Evolutionary conservation across 2,329 filamentous ascomycete genomes (phyloP), one percentile per base, ranked within the genome.

Genomic region (Xylaria arbuscula): DNA sequence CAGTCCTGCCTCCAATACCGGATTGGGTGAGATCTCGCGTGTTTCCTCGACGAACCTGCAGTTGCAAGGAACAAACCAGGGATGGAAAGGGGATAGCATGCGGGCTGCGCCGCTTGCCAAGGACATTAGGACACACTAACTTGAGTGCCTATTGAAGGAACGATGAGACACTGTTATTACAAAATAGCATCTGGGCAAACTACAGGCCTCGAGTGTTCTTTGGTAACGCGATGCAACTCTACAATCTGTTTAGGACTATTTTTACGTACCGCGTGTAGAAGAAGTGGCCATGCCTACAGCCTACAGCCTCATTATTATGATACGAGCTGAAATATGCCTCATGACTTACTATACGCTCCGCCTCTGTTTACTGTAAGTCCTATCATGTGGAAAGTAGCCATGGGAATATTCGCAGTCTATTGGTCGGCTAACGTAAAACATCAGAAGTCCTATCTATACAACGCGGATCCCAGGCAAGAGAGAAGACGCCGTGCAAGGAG

Each of bases 61-160:
- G 17, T 38, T 47, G 50, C 36, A 56, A 62, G 60, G 60, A 53
- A 24, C 7, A 50, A 53, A 24, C 7, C 11, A 32, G n/a, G 10
- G 40, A 11, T 10, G 1, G 24, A 53, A 53, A 32, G 15, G 48
- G 45, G 55, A 59, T 54, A 22, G 10, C 24, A 40, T 36, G 28
- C 40, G 34, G 11, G 51, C 24, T 47, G 45, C 56, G 58, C 64
- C 53, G 53, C 64, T 34, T n/a, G 40, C 51, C 36, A 42, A 56
- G 54, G 36, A 38, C 15, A 24, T 13, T 56, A 42, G 40, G 40
- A 8, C 9, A 54, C 28, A 28, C 15, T 6, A 22, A 13, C 11
- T 24, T 17, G 11, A 19, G 15, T 42, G 24, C 50, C 24, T 42
- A 11, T 28, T 42, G 19, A 42, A 56, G 54, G 34, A 28, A 42